Conservation (phyloP, 441 rosid genomes). For the Sinapis alba region DNA sequence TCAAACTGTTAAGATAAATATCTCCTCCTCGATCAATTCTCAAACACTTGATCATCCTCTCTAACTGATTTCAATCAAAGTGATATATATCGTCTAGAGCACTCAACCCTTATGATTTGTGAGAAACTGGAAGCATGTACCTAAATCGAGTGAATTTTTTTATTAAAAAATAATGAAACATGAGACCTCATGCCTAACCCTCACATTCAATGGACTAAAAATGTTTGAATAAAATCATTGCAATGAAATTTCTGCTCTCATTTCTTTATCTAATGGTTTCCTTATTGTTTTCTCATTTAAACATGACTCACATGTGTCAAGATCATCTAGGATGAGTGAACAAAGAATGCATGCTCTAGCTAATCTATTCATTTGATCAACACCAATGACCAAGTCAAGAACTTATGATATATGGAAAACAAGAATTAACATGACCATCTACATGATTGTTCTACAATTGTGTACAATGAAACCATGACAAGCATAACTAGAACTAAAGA, state of each 20-base stretch:
- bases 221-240: background rate
- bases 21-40: background rate
- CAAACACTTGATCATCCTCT: background rate
- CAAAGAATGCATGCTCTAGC: background rate
- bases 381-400: background rate
- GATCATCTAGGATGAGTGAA: background rate
- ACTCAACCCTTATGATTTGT: background rate
- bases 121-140: background rate
- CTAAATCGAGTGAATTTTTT: background rate
- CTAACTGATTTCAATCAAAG: background rate
- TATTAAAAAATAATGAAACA: conserved; percentile 3
- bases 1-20: background rate
- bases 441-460: background rate
- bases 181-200: background rate
- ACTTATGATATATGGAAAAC: background rate
- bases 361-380: background rate
- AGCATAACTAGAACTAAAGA: background rate
- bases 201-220: conserved; percentile 17
- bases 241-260: background rate
- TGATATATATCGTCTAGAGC: background rate
- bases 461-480: conserved; percentile 14
- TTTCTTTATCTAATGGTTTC: background rate
- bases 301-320: background rate
- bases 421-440: background rate
- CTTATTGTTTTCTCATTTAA: background rate